phyloP scores from a whole-genome alignment of 2,329 filamentous ascomycete genomes.

The Triangularia verruculosa region DNA sequence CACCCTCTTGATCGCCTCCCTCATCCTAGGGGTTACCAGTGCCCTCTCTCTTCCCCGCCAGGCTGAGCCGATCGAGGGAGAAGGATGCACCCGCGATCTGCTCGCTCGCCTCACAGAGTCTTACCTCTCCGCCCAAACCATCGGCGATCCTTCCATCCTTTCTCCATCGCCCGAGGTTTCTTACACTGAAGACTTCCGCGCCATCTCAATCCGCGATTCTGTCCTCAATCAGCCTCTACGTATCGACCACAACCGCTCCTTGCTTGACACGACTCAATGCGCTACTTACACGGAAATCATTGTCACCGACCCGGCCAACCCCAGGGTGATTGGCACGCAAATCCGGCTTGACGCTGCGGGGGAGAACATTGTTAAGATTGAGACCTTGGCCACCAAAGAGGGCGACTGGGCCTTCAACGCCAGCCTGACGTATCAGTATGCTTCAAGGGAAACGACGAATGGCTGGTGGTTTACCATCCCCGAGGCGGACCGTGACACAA shows the following conservation, averaged over 20 bases:
- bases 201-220: not conserved
- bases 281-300: conserved; percentile 30
- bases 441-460: conserved; percentile 20
- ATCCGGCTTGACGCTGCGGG: conserved; percentile 28
- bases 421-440: conserved; percentile 21
- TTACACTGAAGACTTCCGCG: conserved; percentile 6
- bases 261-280: conserved; percentile 28
- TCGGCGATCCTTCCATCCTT: conserved; percentile 1
- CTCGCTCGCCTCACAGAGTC: conserved; percentile 3
- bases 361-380: conserved; percentile 27
- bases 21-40: not conserved
- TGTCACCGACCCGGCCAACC: conserved; percentile 27
- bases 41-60: not conserved
- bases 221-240: not conserved
- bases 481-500: conserved; percentile 18
- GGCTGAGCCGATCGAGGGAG: not conserved
- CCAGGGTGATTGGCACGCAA: conserved; percentile 39
- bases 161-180: not conserved
- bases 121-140: conserved; percentile 3
- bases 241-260: conserved; percentile 26
- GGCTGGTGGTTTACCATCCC: conserved; percentile 25
- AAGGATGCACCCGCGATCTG: conserved; percentile 1
- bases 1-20: not conserved
- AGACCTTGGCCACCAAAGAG: conserved; percentile 25
- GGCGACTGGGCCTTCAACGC: conserved; percentile 31